Conservation (phyloP, 2,329 filamentous ascomycete genomes). For the Beauveria bassiana region DNA sequence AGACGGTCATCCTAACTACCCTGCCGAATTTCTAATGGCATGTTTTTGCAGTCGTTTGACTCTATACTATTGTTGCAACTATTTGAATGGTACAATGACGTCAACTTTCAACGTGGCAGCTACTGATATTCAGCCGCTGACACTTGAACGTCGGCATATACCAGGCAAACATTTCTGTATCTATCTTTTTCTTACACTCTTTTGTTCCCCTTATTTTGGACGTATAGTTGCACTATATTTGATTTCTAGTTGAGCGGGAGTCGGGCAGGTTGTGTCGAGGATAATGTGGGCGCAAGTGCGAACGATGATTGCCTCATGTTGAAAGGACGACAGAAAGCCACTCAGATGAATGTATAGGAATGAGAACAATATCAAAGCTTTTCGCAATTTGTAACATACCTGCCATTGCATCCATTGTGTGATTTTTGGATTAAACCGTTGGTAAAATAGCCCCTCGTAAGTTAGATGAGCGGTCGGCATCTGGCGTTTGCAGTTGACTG, state of each 20-base stretch:
- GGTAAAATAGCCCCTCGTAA: too few relatives aligned
- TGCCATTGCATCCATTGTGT: neutral
- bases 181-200: constrained; percentile 11
- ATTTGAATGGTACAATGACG: neutral
- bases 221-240: constrained; percentile 2
- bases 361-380: neutral
- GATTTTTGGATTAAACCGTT: too few relatives aligned
- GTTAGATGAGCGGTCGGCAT: too few relatives aligned
- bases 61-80: neutral
- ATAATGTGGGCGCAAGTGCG: neutral
- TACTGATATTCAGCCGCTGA: constrained; percentile 21
- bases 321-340: neutral
- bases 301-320: constrained; percentile 6
- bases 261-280: constrained; percentile 1
- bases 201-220: neutral
- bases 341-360: constrained; percentile 7
- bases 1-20: neutral
- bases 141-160: neutral
- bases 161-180: constrained; percentile 7
- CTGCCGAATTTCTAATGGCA: constrained; percentile 18
- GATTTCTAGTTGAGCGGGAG: constrained; percentile 9
- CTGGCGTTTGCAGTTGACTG: neutral
- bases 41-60: neutral
- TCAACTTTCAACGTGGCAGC: constrained; percentile 11
- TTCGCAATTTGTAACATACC: neutral